These are phyloP conservation scores for Diplocarpon mali DNA, from an alignment of 2,329 filamentous ascomycete species.

Conservation along the genomic window DNA sequence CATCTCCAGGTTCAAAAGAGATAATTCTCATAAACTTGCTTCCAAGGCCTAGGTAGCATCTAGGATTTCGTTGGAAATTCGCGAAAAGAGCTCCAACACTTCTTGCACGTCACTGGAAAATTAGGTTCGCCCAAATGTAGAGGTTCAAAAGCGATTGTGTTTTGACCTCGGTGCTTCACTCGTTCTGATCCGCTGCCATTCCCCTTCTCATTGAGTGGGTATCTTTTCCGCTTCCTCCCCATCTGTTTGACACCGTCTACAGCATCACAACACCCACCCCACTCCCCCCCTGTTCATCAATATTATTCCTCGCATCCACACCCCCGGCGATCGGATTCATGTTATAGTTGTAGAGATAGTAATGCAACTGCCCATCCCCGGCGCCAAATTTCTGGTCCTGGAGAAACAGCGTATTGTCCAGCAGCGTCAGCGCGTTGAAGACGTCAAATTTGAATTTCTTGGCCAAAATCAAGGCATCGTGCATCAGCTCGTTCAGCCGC, in stretches of 20 bases:
- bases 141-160: no score
- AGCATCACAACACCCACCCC: slow-evolving; percentile 86
- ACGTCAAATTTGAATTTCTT: slow-evolving; percentile 84
- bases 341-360: slow-evolving; percentile 96
- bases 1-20: no score
- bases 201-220: no score
- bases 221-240: background rate
- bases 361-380: slow-evolving; percentile 90
- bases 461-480: slow-evolving; percentile 78
- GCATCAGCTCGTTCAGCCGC: slow-evolving; percentile 70
- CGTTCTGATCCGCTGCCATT: no score
- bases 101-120: no score
- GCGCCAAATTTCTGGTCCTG: slow-evolving; percentile 89
- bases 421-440: slow-evolving; percentile 86
- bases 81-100: no score
- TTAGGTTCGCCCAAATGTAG: no score
- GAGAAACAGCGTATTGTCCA: slow-evolving; percentile 91
- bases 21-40: no score
- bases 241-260: slow-evolving; percentile 25
- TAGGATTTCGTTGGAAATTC: no score
- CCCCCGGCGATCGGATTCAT: slow-evolving; percentile 78
- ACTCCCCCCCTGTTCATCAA: slow-evolving; percentile 63
- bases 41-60: no score
- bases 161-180: no score
- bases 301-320: slow-evolving; percentile 64